Conservation (phyloP, 2,329 filamentous ascomycete genomes). For the Aspergillus flavus region DNA sequence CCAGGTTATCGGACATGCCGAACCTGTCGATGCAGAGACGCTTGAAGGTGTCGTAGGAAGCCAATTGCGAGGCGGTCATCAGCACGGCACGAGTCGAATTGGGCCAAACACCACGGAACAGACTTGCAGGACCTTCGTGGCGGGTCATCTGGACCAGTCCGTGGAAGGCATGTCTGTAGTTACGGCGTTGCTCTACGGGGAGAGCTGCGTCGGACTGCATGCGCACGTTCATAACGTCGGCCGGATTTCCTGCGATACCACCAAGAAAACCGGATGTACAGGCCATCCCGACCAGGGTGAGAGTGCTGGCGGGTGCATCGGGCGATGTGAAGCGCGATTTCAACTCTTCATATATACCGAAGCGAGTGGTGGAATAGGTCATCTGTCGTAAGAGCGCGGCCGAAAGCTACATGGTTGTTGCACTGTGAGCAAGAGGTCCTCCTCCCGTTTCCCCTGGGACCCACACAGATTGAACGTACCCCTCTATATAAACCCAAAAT, state of each 20-base stretch:
- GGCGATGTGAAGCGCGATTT: conserved; percentile 69
- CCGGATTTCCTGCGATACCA: conserved; percentile 88
- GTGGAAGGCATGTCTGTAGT: conserved; percentile 87
- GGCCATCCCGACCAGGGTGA: conserved; percentile 79
- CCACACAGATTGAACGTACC: conserved; percentile 47
- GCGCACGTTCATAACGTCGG: conserved; percentile 94
- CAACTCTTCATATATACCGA: conserved; percentile 93
- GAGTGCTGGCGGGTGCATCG: conserved; percentile 64
- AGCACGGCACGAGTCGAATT: conserved; percentile 65
- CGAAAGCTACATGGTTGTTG: conserved; percentile 60
- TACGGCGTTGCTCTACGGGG: conserved; percentile 71
- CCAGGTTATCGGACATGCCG: conserved; percentile 57
- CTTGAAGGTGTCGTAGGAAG: conserved; percentile 68
- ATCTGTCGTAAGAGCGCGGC: conserved; percentile 90
- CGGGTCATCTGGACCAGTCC: conserved; percentile 85
- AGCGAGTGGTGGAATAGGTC: conserved; percentile 94
- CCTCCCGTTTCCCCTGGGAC: conserved; percentile 6
- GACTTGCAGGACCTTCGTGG: conserved; percentile 73
- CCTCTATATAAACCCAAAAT: conserved; percentile 83
- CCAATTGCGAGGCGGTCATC: conserved; percentile 67
- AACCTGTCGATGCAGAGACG: conserved; percentile 54
- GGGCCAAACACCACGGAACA: conserved; percentile 76
- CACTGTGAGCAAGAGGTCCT: conserved; percentile 6
- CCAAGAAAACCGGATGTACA: conserved; percentile 83
- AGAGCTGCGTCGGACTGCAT: conserved; percentile 94